Base-by-base conservation (phyloP, 768 basidiomycete genomes). In the Tricholoma saponaceum region DNA sequence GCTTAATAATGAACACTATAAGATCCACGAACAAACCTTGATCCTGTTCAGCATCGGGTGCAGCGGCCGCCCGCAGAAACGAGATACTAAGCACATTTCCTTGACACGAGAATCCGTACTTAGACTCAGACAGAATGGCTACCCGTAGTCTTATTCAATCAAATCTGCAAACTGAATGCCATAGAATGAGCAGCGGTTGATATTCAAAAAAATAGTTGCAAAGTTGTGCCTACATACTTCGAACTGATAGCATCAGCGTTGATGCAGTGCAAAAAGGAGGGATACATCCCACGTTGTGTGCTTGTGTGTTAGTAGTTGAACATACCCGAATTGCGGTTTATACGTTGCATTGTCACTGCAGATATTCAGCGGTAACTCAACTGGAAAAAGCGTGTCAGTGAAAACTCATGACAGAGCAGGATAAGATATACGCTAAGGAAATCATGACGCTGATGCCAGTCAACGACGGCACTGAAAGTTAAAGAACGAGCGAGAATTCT, bases 131-230 rank as follows among this genome's bases (percentile, higher is more conserved):
- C 5, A 99, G 74, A 54, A 98, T 79, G 0, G 95, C 95, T 1
- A 97, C 90, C 12, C 97, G 65, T 98, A 98, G 2, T 96, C 96
- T 61, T 85, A 98, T 71, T 96, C 95, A 72, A 88, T 91, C 44
- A 95, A 72, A 69, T 95, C 92, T 3, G 90, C 90, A 61, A 81
- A 95, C 90, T 92, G 62, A 1, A 52, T 6, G 22, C 22, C 30
- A 51, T 39, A 52, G 23, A 18, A 59, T 35, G 13, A 44, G 64
- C 37, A 54, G 57, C 51, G 26, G 30, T 51, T 14, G 0, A 30
- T 50, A 28, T n/a, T 9, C 4, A 26, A 23, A 39, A 26, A 25
- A 4, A 18, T 14, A 14, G 25, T 8, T 20, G n/a, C 22, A 16
- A 8, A 46, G 70, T 26, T 95, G 76, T 98, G 97, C 0, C 90